phyloP scores from a whole-genome alignment of 495 filamentous ascomycete genomes.

The Hypoxylon lenormandii region DNA sequence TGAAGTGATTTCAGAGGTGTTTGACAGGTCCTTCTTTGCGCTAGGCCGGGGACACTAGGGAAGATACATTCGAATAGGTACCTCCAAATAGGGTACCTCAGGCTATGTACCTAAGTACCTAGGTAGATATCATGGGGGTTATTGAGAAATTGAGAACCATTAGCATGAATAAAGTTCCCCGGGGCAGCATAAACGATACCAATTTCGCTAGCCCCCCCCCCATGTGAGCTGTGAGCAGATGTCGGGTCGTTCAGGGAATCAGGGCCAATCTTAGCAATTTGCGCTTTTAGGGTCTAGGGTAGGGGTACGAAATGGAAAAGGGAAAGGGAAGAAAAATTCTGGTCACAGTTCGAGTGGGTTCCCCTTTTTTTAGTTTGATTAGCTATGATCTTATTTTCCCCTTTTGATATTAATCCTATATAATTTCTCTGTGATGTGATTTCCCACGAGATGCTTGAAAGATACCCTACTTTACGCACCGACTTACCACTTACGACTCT shows the following conservation, averaged over 20 bases:
- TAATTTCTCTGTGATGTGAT: conserved; percentile 15
- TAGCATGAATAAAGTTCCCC: conserved; percentile 46
- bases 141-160: conserved; percentile 3
- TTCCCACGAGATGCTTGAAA: conserved; percentile 1
- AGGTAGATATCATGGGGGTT: not conserved
- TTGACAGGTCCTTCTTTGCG: conserved; percentile 36
- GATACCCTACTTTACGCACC: conserved; percentile 20
- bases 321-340: conserved; percentile 33
- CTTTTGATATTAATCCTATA: conserved; percentile 25
- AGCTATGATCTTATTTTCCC: conserved; percentile 47
- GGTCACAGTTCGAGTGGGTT: conserved; percentile 44
- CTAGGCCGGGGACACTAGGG: conserved; percentile 18
- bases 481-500: too few species aligned
- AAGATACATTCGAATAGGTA: not conserved
- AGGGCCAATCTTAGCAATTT: conserved; percentile 48
- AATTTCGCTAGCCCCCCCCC: conserved; percentile 42
- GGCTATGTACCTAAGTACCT: too few species aligned
- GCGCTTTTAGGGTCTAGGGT: conserved; percentile 21
- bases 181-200: conserved; percentile 38
- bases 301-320: conserved; percentile 35
- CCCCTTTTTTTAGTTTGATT: conserved; percentile 47
- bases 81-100: too few species aligned
- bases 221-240: conserved; percentile 37
- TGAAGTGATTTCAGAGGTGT: conserved; percentile 49
- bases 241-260: conserved; percentile 37